phyloP scores from a whole-genome alignment of 352 stramenopile species.

The Phytophthora melonis region DNA sequence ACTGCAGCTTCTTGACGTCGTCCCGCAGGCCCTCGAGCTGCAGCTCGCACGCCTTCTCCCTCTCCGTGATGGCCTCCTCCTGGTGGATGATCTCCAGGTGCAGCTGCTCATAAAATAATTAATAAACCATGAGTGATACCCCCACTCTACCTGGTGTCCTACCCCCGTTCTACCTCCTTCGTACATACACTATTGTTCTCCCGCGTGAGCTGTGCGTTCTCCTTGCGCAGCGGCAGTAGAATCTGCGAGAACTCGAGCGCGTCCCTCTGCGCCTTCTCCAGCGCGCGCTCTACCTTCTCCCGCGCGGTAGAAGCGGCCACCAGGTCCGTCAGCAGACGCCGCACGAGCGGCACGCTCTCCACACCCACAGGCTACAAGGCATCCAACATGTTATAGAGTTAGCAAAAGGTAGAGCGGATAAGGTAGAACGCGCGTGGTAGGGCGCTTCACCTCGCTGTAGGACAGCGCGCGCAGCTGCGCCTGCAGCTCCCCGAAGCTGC shows the following conservation, averaged over 20 bases:
- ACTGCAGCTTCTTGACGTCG: constrained; percentile 77
- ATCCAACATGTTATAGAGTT: not conserved
- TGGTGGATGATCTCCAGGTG: constrained; percentile 86
- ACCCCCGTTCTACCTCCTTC: constrained; percentile 4
- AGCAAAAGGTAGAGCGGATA: not conserved
- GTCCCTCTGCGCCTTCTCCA: constrained; percentile 69
- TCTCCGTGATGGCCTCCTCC: constrained; percentile 74
- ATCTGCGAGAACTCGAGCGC: constrained; percentile 74
- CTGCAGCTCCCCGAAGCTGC: constrained; percentile 66
- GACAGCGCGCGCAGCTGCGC: constrained; percentile 61
- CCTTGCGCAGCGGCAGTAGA: constrained; percentile 76
- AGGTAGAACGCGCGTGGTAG: not conserved
- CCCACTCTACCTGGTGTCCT: not conserved
- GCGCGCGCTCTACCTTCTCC: constrained; percentile 48
- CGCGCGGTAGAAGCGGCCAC: constrained; percentile 37
- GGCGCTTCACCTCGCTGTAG: constrained; percentile 59
- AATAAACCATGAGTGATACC: not conserved
- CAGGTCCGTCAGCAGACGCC: constrained; percentile 68
- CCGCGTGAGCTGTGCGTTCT: constrained; percentile 73
- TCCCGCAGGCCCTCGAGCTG: constrained; percentile 77
- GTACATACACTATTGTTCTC: constrained; percentile 86
- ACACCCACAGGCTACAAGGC: constrained; percentile 54
- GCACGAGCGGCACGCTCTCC: constrained; percentile 70
- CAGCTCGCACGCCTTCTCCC: constrained; percentile 70
- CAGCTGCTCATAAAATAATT: constrained; percentile 42